phyloP scores from a whole-genome alignment of 352 stramenopile species.

The Globisporangium parvum region DNA sequence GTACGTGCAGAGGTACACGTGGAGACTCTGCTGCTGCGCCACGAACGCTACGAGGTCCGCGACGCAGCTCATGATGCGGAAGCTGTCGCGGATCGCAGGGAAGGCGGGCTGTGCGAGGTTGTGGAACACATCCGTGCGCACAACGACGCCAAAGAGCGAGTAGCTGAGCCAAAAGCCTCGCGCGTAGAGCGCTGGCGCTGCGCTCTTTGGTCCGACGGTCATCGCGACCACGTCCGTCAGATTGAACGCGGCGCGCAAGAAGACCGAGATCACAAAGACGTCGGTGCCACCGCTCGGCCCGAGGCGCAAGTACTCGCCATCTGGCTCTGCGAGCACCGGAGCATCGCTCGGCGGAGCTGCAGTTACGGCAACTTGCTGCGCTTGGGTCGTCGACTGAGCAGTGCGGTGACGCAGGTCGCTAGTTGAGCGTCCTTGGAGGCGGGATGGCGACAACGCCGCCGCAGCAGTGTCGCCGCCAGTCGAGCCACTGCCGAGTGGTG shows the following conservation, averaged over 20 bases:
- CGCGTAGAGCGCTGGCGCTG: slow-evolving; percentile 6
- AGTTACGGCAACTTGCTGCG: neutral
- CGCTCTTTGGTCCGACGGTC: slow-evolving; percentile 1
- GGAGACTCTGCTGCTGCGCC: slow-evolving; percentile 22
- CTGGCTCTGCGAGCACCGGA: slow-evolving; percentile 15
- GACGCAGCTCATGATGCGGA: slow-evolving; percentile 52
- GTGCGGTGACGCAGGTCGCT: neutral
- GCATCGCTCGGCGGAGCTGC: neutral
- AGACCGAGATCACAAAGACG: slow-evolving; percentile 60
- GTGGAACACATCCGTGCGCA: slow-evolving; percentile 76
- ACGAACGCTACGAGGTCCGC: slow-evolving; percentile 41
- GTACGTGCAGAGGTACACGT: slow-evolving; percentile 69
- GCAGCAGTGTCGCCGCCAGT: neutral
- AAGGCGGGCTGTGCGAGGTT: slow-evolving; percentile 53
- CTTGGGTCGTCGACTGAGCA: neutral
- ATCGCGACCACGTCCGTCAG: slow-evolving; percentile 16
- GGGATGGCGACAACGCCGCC: neutral
- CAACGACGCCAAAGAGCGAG: slow-evolving; percentile 76
- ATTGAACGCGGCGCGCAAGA: slow-evolving; percentile 36
- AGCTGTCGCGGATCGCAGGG: slow-evolving; percentile 61
- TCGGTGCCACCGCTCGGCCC: slow-evolving; percentile 31
- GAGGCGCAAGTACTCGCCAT: slow-evolving; percentile 47
- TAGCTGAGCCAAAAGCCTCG: slow-evolving; percentile 78
- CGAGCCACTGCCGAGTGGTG: neutral
- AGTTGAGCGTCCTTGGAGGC: neutral